Evolutionary conservation across 306 rosid genomes (phyloP).

Genomic region (Clitoria ternatea): DNA sequence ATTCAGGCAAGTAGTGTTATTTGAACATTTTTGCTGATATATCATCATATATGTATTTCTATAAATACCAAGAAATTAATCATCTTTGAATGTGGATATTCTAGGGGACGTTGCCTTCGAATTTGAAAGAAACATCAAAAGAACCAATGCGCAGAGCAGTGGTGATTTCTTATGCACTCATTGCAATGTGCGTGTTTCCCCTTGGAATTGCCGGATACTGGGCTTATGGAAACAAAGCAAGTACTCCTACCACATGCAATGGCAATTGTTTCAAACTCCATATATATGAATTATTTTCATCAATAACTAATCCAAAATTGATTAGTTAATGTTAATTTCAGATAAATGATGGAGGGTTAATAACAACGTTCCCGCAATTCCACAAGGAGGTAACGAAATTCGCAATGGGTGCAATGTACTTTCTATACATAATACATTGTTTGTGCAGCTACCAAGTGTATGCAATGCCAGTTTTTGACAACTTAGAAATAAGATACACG

Average conservation of each 20-base stretch:
- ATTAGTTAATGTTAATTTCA: too few species aligned
- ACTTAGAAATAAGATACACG: slow-evolving; percentile 44
- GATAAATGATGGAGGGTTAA: slow-evolving; percentile 38
- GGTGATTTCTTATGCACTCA: slow-evolving; percentile 38
- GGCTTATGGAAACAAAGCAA: slow-evolving; percentile 65
- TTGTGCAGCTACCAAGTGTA: slow-evolving; percentile 56
- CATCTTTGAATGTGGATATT: too few species aligned
- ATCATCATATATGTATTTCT: too few species aligned
- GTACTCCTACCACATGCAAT: neutral
- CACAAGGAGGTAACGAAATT: slow-evolving; percentile 36
- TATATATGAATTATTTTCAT: too few species aligned
- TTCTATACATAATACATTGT: slow-evolving; percentile 36
- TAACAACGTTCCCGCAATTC: slow-evolving; percentile 37
- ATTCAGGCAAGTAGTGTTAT: slow-evolving; percentile 65
- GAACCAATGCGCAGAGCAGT: slow-evolving; percentile 53
- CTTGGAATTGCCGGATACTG: slow-evolving; percentile 62
- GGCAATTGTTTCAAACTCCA: neutral
- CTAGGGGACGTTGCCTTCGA: slow-evolving; percentile 73
- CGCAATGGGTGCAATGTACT: slow-evolving; percentile 39
- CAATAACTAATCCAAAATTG: too few species aligned
- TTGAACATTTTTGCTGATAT: too few species aligned
- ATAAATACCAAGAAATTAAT: too few species aligned
- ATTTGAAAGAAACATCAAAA: slow-evolving; percentile 26
- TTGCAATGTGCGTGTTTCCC: slow-evolving; percentile 49
- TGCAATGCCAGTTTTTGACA: slow-evolving; percentile 60